Base-by-base conservation (phyloP, 225 moss, liverwort and hornwort genomes). In the Marchantia paleacea region DNA sequence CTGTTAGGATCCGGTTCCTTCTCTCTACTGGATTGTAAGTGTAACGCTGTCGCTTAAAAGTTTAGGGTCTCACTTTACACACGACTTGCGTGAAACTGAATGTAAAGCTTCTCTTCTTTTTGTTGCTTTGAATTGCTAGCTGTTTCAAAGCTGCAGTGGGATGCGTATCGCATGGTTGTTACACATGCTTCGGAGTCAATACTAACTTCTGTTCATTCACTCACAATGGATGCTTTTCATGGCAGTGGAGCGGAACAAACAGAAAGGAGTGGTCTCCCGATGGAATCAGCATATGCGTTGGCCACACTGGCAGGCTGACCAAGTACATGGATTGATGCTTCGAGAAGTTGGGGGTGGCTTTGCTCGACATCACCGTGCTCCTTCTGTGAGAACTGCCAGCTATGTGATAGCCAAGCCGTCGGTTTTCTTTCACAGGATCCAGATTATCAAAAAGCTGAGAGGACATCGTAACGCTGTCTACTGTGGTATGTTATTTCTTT, bases 401-500 rank as follows among this genome's bases (percentile, higher is more conserved):
- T 99, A 93, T 87, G 92, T 94, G 71, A 86, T 99, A 81, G 92
- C 94, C 58, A 95, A 95, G 88, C 99, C 99, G 47, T 79, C 90
- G 57, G 88, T 95, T 67, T 87, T 99, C 82, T 93, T 99, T 73
- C 86, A 88, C 70, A 86, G 95, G 76, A 95, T 99, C 73, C 92
- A 94, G 78, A 91, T 94, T 79, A 94, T 95, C 47, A 94, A 90
- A 80, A 94, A 85, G 72, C 88, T 99, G 57, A 89, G 93, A 77
- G 99, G 99, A 55, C 99, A 99, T 80, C 95, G 95, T 63, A 92
- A 95, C 87, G 99, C 99, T 68, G 99, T 99, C 28, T 99, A 99
- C 84, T 99, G 99, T 82, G 95, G 97, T 99, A 99, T 54, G 94
- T 86, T 22, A 70, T 65, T 7, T 22, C 10, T 49, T 39, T 49